phyloP scores from a whole-genome alignment of 805 yeast species.

The Yarrowia osloensis region DNA sequence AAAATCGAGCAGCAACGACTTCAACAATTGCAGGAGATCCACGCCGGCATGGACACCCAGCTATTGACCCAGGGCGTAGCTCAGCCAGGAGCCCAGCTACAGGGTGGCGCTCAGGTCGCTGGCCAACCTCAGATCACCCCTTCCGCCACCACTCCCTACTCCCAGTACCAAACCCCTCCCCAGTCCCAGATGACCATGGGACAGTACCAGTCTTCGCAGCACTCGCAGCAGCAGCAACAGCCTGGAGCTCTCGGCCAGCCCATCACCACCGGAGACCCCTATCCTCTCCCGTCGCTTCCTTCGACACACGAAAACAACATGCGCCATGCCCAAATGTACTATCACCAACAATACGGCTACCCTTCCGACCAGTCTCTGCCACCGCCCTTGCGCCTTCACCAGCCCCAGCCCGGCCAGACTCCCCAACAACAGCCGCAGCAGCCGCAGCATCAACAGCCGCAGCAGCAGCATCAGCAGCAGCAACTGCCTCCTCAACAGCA shows the following conservation, averaged over 20 bases:
- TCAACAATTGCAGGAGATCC: conserved; percentile 28
- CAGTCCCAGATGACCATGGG: conserved; percentile 32
- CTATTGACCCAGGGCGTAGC: conserved; percentile 15
- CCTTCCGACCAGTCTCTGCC: conserved; percentile 23
- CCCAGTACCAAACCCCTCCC: conserved; percentile 10
- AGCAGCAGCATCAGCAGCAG: conserved; percentile 30
- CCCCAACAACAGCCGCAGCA: neutral
- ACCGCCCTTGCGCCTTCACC: conserved; percentile 23
- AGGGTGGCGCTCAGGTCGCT: neutral
- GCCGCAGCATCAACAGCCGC: conserved; percentile 28
- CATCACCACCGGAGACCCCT: conserved; percentile 17
- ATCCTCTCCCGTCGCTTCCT: conserved; percentile 22
- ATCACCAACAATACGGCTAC: conserved; percentile 24
- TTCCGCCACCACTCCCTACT: neutral
- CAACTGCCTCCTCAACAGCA: neutral
- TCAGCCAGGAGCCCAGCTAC: neutral
- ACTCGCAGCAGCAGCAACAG: conserved; percentile 6
- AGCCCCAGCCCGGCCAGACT: conserved; percentile 9
- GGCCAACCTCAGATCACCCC: conserved; percentile 8
- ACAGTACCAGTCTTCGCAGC: conserved; percentile 32
- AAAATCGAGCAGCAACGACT: conserved; percentile 34
- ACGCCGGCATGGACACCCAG: conserved; percentile 32
- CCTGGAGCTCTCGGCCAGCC: neutral
- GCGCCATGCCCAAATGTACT: conserved; percentile 20
- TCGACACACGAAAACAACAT: conserved; percentile 24